Base-by-base conservation (phyloP, 2,329 filamentous ascomycete species). In the Pyricularia pennisetigena region DNA sequence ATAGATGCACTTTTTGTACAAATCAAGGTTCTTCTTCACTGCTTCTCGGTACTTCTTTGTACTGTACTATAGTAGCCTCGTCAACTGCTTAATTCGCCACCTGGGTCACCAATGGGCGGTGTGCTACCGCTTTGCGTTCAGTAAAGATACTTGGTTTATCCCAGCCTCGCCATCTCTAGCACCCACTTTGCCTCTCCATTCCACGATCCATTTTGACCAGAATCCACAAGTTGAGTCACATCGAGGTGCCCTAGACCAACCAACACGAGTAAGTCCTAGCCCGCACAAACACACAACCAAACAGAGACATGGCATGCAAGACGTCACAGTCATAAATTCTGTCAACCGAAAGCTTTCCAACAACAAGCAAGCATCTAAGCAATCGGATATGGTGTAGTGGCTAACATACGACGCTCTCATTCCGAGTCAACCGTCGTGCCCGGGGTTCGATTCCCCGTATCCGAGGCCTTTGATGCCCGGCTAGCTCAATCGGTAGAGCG, bases 401-500 rank as follows among this genome's bases (percentile, higher is more conserved):
- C 24, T 61, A 23, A 49, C 41, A 49, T 49, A 49, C 41, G 41
- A 49, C 41, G 41, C 41, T 49, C 57, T 61, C 57, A 23, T 8
- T 26, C 23, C 23, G 57, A 26, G n/a, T 24, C 14, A 8, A 8
- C 41, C 41, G 41, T 49, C 41, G 41, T 49, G 41, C 41, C 41
- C 41, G 41, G 41, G 41, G 41, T 49, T 49, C 61, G 68, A 68
- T 63, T 68, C 68, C 65, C 68, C 49, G 65, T 67, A 68, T 67
- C 65, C 62, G 68, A 67, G 62, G 23, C 23, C 32, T 16, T n/a
- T 35, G 54, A 57, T 54, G 82, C 82, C 82, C 80, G 82, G 83
- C 82, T 88, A 87, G 85, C 85, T 87, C 85, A 87, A 87, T 87
- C 84, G 84, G 85, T 88, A 89, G 87, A 89, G 86, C 86, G 86